Percentiles rank a stretch among this genome's conserved stretches.
phyloP scores from a whole-genome alignment of 768 basidiomycete genomes.

The Leccinum broughii region DNA sequence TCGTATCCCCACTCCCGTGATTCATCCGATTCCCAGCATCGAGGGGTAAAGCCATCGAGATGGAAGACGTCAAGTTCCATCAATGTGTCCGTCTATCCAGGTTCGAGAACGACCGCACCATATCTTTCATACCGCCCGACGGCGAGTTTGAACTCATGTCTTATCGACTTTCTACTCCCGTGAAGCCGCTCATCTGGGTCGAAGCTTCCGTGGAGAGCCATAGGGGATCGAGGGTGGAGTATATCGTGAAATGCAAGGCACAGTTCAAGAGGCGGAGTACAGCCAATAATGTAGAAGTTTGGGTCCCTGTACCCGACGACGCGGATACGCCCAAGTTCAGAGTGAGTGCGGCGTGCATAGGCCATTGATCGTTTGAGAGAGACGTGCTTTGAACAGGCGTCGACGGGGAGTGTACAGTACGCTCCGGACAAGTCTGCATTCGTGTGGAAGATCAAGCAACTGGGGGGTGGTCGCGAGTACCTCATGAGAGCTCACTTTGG shows the following conservation, averaged over 20 bases:
- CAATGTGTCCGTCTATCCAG: conserved; percentile 97
- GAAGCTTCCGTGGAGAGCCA: conserved; percentile 97
- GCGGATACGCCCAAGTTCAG: conserved; percentile 97
- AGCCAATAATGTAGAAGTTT: conserved; percentile 98
- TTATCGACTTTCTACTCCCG: conserved; percentile 93
- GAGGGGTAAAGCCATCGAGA: conserved; percentile 98
- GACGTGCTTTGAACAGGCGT: conserved; percentile 54
- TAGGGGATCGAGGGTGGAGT: conserved; percentile 89
- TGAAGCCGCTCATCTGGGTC: conserved; percentile 93
- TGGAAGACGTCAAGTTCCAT: conserved; percentile 99
- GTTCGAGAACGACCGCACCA: conserved; percentile 98
- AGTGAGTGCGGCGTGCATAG: conserved; percentile 39
- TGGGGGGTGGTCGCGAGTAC: conserved; percentile 94
- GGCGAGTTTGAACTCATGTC: conserved; percentile 99
- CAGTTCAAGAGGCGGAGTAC: conserved; percentile 97
- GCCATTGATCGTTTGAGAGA: not conserved
- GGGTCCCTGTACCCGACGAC: conserved; percentile 98
- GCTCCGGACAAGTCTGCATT: conserved; percentile 98
- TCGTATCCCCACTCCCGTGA: not conserved
- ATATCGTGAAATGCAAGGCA: conserved; percentile 93
- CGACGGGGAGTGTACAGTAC: conserved; percentile 94
- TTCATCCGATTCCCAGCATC: conserved; percentile 10
- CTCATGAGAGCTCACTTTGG: conserved; percentile 99
- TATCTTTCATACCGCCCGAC: conserved; percentile 98
- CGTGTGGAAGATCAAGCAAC: conserved; percentile 99